These are phyloP conservation scores for Zhuliangozyma blackwelliae DNA, from an alignment of 1,139 yeast genomes.

Conservation along the genomic window DNA sequence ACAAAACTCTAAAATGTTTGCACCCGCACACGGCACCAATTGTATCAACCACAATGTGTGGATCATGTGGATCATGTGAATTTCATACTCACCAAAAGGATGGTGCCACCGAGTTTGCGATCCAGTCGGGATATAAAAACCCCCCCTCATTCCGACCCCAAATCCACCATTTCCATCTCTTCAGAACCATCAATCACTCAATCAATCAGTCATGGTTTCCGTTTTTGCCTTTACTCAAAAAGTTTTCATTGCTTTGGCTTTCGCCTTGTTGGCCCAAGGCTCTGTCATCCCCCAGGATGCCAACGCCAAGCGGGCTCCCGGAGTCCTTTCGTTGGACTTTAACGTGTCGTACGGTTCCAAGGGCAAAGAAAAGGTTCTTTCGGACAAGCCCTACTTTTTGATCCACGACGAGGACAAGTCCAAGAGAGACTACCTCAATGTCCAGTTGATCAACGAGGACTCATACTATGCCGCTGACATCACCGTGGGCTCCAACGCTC, in stretches of 20 bases:
- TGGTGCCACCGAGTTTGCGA: too few species aligned
- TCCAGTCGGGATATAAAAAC: too few species aligned
- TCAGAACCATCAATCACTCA: too few species aligned
- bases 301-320: constrained; percentile 2
- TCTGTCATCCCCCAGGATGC: constrained; percentile 3
- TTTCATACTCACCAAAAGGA: too few species aligned
- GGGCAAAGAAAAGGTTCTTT: neutral
- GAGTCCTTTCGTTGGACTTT: constrained; percentile 3
- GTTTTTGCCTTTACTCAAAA: constrained; percentile 9
- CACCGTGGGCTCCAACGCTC: constrained; percentile 9
- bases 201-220: constrained; percentile 7
- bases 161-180: too few species aligned
- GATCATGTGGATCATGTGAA: too few species aligned
- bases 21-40: too few species aligned
- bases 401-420: neutral
- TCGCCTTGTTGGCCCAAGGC: constrained; percentile 10
- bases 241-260: constrained; percentile 7
- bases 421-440: constrained; percentile 2
- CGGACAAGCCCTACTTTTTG: constrained; percentile 3
- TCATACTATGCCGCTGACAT: constrained; percentile 7
- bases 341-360: constrained; percentile 1
- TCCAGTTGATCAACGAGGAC: constrained; percentile 5
- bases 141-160: too few species aligned
- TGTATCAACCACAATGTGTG: too few species aligned
- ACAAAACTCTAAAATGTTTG: too few species aligned